Evolutionary conservation across 306 rosid genomes (phyloP).

Genomic region (Cicer arietinum): DNA sequence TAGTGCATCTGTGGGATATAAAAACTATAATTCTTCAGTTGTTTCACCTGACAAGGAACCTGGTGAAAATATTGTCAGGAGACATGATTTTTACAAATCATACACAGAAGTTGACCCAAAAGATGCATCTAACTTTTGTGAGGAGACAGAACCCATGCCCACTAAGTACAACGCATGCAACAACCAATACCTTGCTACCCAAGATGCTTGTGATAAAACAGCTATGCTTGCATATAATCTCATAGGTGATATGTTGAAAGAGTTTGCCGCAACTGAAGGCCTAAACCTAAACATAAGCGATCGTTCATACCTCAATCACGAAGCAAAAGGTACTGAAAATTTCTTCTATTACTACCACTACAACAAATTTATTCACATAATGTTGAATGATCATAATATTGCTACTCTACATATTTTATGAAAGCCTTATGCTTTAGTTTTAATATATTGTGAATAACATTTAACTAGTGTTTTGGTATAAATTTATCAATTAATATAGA

Average conservation of each 20-base stretch:
- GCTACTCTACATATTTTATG: background rate
- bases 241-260: constrained; percentile 64
- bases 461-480: background rate
- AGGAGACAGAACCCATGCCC: constrained; percentile 29
- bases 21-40: constrained; percentile 21
- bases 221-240: constrained; percentile 72
- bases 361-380: background rate
- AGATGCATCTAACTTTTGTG: constrained; percentile 33
- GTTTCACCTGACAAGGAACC: constrained; percentile 29
- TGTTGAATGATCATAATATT: background rate
- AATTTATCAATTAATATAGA: background rate
- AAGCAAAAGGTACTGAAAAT: constrained; percentile 58
- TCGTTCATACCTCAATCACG: constrained; percentile 55
- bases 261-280: constrained; percentile 58
- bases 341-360: constrained; percentile 13
- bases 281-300: constrained; percentile 48
- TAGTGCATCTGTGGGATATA: background rate
- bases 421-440: too few relatives aligned
- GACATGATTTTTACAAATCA: constrained; percentile 26
- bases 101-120: constrained; percentile 30
- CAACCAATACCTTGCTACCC: constrained; percentile 70
- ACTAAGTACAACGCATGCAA: constrained; percentile 36
- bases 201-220: constrained; percentile 78
- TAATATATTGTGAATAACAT: background rate
- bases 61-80: constrained; percentile 35